Percentiles rank a stretch among this genome's conserved stretches.
Conservation (phyloP, 2,329 filamentous ascomycete species). For the Alternaria arbusti region DNA sequence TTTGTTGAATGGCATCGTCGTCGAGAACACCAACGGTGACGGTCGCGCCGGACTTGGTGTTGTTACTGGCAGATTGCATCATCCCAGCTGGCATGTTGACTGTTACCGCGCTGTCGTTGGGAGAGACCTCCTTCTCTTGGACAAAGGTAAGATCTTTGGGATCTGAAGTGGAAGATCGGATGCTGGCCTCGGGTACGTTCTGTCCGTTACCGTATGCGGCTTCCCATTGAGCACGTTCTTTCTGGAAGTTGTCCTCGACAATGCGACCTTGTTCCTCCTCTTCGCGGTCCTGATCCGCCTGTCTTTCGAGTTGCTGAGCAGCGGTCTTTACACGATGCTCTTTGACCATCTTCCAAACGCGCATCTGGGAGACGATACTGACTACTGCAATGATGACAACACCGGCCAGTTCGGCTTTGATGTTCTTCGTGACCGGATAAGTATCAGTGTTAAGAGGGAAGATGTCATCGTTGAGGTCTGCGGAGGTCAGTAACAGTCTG, state of each 20-base stretch:
- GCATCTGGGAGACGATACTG: conserved; percentile 83
- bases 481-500: conserved; percentile 17
- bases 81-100: conserved; percentile 57
- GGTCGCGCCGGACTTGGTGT: conserved; percentile 47
- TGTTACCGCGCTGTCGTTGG: conserved; percentile 62
- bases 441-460: conserved; percentile 79
- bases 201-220: conserved; percentile 70
- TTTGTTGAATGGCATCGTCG: conserved; percentile 54
- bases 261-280: conserved; percentile 74
- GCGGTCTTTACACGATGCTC: conserved; percentile 57
- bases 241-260: conserved; percentile 66
- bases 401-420: conserved; percentile 81
- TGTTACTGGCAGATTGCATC: conserved; percentile 43
- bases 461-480: conserved; percentile 72
- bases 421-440: conserved; percentile 86
- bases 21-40: conserved; percentile 62
- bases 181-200: conserved; percentile 57
- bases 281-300: conserved; percentile 66
- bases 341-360: conserved; percentile 81
- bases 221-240: conserved; percentile 76
- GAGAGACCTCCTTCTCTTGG: conserved; percentile 46
- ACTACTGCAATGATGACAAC: conserved; percentile 76
- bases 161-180: conserved; percentile 50
- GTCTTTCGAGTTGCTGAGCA: conserved; percentile 56
- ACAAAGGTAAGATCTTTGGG: conserved; percentile 44